phyloP scores from a whole-genome alignment of 768 basidiomycete genomes.

The Xerocomus brunneocitrinus region DNA sequence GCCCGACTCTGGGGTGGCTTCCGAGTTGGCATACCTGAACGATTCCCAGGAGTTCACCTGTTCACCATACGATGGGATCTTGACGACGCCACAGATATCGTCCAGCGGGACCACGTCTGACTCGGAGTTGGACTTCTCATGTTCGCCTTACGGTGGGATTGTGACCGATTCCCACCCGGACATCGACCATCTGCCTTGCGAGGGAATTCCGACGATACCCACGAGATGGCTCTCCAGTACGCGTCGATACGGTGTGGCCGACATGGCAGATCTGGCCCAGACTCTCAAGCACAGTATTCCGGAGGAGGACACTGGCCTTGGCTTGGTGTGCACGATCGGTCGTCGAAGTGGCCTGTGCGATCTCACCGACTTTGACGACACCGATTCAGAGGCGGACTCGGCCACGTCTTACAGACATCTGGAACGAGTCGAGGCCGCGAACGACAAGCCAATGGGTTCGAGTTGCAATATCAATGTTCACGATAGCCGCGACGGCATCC shows the following conservation, averaged over 20 bases:
- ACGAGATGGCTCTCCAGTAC: neutral
- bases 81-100: neutral
- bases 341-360: neutral
- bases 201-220: neutral
- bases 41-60: neutral
- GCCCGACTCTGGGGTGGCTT: neutral
- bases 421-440: neutral
- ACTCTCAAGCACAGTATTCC: neutral
- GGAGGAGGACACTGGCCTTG: neutral
- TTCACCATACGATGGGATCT: conserved; percentile 1
- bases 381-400: neutral
- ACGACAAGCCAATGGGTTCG: neutral
- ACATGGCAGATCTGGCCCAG: conserved; percentile 2
- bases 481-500: neutral
- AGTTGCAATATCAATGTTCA: neutral
- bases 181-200: neutral
- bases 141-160: neutral
- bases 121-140: neutral
- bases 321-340: neutral
- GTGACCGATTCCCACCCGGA: neutral
- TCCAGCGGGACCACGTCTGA: neutral
- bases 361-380: neutral
- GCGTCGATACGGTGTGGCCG: conserved; percentile 13
- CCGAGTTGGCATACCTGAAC: neutral
- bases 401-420: neutral